Conservation (phyloP, 352 stramenopile genomes). For the Phytophthora vignae region DNA sequence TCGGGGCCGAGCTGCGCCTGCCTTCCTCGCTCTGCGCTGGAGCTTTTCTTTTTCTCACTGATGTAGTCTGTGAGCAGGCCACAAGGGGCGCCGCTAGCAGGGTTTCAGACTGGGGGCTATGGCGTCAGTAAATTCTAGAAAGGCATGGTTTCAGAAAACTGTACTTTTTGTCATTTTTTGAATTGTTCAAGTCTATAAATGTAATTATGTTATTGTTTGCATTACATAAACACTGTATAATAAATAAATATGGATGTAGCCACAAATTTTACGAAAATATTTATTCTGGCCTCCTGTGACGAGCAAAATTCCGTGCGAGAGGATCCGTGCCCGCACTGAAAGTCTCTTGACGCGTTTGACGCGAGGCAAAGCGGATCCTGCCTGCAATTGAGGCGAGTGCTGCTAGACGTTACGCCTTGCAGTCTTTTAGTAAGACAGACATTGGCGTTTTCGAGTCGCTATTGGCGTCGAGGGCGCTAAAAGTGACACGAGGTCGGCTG, state of each 20-base stretch:
- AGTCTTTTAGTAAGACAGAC: background rate
- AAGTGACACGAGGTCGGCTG: background rate
- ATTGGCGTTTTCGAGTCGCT: background rate
- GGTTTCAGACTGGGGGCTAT: constrained; percentile 25
- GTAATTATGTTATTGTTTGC: background rate
- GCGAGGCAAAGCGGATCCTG: background rate
- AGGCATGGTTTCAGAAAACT: background rate
- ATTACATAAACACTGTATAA: too few species aligned
- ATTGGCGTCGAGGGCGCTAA: background rate
- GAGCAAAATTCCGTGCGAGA: background rate
- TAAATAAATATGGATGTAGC: background rate
- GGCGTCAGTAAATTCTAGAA: background rate
- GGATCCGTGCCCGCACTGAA: background rate
- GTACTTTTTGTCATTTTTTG: background rate
- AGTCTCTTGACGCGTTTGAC: background rate
- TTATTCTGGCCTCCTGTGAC: background rate
- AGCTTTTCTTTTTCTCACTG: constrained; percentile 54
- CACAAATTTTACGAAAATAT: background rate
- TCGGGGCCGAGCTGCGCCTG: constrained; percentile 15
- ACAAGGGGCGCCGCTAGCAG: constrained; percentile 15
- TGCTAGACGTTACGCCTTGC: background rate
- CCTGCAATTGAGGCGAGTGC: background rate
- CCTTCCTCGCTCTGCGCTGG: constrained; percentile 38
- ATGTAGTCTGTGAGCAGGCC: constrained; percentile 36
- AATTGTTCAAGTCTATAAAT: background rate